These are phyloP conservation scores for Populus hybrid DNA, from an alignment of 441 rosid genomes.

Conservation along the genomic window DNA sequence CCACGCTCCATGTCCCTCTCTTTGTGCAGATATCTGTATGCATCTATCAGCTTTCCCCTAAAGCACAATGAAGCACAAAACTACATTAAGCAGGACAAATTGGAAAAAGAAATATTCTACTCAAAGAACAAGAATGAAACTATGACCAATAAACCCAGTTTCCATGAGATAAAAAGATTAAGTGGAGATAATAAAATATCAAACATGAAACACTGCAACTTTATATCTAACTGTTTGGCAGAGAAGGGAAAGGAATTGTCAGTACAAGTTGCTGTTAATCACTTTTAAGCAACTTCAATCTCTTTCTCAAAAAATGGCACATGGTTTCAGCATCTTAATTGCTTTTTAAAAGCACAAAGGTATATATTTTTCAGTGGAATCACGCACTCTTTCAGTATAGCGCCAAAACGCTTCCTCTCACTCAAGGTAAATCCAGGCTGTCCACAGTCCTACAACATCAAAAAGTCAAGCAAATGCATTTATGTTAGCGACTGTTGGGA, in stretches of 20 bases:
- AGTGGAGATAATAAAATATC: neutral
- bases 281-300: conserved; percentile 2
- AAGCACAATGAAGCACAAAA: conserved; percentile 21
- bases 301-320: neutral
- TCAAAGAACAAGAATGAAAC: neutral
- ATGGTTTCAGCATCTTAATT: conserved; percentile 11
- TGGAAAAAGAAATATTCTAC: neutral
- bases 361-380: conserved; percentile 6
- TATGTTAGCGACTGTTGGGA: neutral
- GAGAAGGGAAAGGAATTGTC: neutral
- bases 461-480: conserved; percentile 18
- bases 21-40: conserved; percentile 78
- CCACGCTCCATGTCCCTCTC: conserved; percentile 87
- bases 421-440: conserved; percentile 95
- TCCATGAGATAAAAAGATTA: conserved; percentile 3
- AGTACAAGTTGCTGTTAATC: neutral
- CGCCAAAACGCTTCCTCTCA: conserved; percentile 89
- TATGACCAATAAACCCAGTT: neutral
- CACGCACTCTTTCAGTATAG: conserved; percentile 69
- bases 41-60: conserved; percentile 88
- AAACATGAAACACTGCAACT: neutral
- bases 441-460: conserved; percentile 69
- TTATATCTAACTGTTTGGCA: neutral
- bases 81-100: neutral
- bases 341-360: conserved; percentile 12